phyloP scores from a whole-genome alignment of 1,139 yeast species.

The Diutina ranongensis region DNA sequence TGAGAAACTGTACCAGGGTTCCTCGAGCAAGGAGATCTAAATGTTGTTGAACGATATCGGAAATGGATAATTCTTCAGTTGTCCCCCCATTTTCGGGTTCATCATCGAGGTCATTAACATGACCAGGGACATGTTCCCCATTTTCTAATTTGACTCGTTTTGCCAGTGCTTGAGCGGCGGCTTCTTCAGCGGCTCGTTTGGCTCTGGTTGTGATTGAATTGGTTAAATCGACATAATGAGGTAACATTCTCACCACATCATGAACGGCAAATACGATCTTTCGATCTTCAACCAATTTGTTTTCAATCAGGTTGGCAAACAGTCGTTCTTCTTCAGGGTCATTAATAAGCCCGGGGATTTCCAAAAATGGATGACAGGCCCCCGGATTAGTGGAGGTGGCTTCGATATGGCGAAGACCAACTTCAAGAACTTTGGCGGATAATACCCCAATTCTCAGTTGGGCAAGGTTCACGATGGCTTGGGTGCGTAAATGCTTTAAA shows the following conservation, averaged over 20 bases:
- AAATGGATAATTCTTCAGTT: constrained; percentile 10
- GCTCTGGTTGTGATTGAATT: constrained; percentile 34
- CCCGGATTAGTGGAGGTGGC: constrained; percentile 30
- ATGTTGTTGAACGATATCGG: constrained; percentile 29
- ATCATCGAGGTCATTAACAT: constrained; percentile 13
- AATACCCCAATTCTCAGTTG: constrained; percentile 60
- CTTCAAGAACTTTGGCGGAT: constrained; percentile 53
- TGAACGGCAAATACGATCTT: constrained; percentile 37
- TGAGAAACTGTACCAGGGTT: constrained; percentile 11
- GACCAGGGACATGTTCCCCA: constrained; percentile 11
- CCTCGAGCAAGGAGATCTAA: constrained; percentile 37
- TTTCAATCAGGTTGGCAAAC: constrained; percentile 21
- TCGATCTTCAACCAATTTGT: constrained; percentile 26
- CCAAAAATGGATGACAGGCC: constrained; percentile 19
- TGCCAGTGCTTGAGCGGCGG: constrained; percentile 12
- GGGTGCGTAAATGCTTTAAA: constrained; percentile 53
- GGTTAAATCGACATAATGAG: constrained; percentile 32
- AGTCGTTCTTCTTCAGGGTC: constrained; percentile 29
- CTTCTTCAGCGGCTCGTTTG: constrained; percentile 18
- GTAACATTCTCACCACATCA: constrained; percentile 39
- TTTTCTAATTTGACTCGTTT: constrained; percentile 36
- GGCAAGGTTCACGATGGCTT: constrained; percentile 52
- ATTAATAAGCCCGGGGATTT: constrained; percentile 26
- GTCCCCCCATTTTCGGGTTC: constrained; percentile 7
- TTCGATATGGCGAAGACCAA: constrained; percentile 50